Percentiles rank a stretch among this genome's conserved stretches.
Evolutionary conservation across 2,329 filamentous ascomycete genomes (phyloP).

Genomic region (Claviceps fusiformis): DNA sequence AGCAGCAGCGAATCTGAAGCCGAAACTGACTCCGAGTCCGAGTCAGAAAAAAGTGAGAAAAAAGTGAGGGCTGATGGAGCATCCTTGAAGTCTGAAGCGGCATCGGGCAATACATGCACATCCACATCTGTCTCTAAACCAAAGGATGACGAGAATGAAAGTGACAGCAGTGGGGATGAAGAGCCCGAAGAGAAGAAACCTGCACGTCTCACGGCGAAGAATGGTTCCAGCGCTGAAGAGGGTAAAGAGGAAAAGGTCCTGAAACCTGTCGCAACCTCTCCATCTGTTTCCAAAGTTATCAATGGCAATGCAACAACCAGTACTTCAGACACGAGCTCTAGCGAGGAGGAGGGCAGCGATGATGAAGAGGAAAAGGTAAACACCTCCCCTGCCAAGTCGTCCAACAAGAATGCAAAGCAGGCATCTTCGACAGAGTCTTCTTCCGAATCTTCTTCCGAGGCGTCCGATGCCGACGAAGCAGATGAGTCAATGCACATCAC

Average conservation of each 20-base stretch:
- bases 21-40: conserved; percentile 1
- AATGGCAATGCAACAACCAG: conserved; percentile 9
- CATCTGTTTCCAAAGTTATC: conserved; percentile 6
- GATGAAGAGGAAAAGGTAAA: conserved; percentile 8
- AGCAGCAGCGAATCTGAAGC: conserved; percentile 13
- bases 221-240: conserved; percentile 1
- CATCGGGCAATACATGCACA: conserved; percentile 5
- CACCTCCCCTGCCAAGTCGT: not conserved
- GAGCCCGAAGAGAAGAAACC: conserved; percentile 7
- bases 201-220: not conserved
- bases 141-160: conserved; percentile 4
- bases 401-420: not conserved
- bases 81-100: not conserved
- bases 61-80: conserved; percentile 4
- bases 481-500: conserved; percentile 28
- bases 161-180: conserved; percentile 7
- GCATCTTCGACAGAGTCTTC: conserved; percentile 2
- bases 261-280: conserved; percentile 10
- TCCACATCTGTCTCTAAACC: conserved; percentile 14
- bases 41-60: conserved; percentile 10
- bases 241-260: not conserved
- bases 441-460: conserved; percentile 5
- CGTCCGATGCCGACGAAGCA: conserved; percentile 17
- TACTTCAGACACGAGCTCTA: conserved; percentile 11
- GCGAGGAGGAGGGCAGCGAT: conserved; percentile 11